Evolutionary conservation across 495 filamentous ascomycete genomes (phyloP).

Genomic region (Penicillium taxi): DNA sequence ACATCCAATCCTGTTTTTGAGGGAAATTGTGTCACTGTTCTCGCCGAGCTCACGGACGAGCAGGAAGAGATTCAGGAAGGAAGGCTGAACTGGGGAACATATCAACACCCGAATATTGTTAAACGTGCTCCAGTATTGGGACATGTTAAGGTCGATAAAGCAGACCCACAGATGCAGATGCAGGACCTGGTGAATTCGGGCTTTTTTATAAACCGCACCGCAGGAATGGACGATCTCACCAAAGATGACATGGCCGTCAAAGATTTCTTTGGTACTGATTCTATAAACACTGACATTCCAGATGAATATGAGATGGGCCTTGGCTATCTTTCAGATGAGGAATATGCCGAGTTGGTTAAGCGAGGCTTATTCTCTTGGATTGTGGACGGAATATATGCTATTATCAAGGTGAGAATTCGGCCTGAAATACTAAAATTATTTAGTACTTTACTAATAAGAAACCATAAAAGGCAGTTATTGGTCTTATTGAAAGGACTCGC

Average conservation of each 20-base stretch:
- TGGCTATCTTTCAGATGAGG: background rate
- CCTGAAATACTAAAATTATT: too few relatives aligned
- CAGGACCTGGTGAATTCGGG: background rate
- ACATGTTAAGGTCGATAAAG: background rate
- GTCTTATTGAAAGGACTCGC: background rate
- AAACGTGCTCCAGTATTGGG: background rate
- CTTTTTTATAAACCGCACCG: background rate
- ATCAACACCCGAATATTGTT: background rate
- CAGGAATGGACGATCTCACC: background rate
- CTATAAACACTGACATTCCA: background rate
- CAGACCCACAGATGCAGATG: background rate
- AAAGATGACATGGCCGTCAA: background rate
- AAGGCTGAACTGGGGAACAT: conserved; percentile 3
- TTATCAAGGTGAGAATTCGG: background rate
- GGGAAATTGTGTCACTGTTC: background rate
- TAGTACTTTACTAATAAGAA: background rate
- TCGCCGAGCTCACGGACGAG: background rate
- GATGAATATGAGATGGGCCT: conserved; percentile 1
- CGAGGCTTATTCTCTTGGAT: conserved; percentile 1
- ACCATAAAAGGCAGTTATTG: background rate
- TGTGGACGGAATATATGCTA: background rate
- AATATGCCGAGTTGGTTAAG: background rate
- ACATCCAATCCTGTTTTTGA: background rate
- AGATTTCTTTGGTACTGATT: background rate
- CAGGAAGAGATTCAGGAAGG: background rate